phyloP scores from a whole-genome alignment of 345 rosid species.

The Aurinia saxatilis region DNA sequence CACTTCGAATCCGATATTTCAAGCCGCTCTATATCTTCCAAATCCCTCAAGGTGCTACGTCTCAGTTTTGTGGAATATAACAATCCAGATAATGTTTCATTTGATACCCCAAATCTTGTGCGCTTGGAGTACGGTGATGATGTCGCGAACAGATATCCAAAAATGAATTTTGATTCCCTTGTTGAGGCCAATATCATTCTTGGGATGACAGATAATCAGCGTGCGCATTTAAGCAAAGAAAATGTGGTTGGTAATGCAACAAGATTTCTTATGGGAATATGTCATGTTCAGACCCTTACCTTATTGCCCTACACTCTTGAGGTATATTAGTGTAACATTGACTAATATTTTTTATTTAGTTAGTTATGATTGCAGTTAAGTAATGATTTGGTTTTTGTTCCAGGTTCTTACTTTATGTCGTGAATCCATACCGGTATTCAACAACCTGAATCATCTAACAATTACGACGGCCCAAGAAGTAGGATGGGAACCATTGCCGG shows the following conservation, averaged over 20 bases:
- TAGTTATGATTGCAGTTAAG: background rate
- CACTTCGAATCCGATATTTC: too few species aligned
- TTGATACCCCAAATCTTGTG: constrained; percentile 1
- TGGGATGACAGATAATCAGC: background rate
- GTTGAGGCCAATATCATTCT: background rate
- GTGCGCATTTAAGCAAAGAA: too few species aligned
- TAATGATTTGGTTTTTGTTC: background rate
- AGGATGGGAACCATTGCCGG: too few species aligned
- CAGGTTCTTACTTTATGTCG: too few species aligned
- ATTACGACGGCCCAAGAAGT: too few species aligned
- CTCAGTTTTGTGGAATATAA: too few species aligned
- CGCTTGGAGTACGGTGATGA: background rate
- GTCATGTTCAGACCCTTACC: background rate
- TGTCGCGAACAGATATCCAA: background rate
- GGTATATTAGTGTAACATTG: background rate
- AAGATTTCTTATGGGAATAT: background rate
- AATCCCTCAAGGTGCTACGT: background rate
- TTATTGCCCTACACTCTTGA: background rate
- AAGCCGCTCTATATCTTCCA: background rate
- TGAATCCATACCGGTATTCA: too few species aligned
- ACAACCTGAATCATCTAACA: too few species aligned
- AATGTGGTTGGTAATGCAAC: background rate
- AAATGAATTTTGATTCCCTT: background rate
- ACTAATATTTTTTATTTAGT: too few species aligned
- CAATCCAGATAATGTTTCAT: background rate